Evolutionary conservation across 352 stramenopile genomes (phyloP).

Genomic region (Pythium oligandrum): DNA sequence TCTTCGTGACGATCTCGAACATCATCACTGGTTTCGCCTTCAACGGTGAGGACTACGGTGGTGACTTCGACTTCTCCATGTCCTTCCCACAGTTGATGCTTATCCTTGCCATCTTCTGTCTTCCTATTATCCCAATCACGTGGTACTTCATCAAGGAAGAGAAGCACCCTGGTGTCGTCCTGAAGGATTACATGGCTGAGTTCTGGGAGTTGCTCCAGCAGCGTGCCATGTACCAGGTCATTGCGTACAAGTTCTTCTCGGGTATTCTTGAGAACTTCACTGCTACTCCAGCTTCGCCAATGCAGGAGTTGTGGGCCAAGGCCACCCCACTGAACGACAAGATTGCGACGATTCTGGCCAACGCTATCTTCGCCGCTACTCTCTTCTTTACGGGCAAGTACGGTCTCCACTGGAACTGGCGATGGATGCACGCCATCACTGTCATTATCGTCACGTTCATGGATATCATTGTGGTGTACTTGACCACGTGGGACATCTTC

Average conservation of each 20-base stretch:
- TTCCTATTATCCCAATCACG: conserved; percentile 24
- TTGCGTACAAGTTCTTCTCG: conserved; percentile 28
- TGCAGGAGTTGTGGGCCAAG: conserved; percentile 31
- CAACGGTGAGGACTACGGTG: conserved; percentile 46
- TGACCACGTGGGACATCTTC: conserved; percentile 11
- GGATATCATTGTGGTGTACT: too few species aligned
- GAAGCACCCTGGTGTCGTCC: conserved; percentile 24
- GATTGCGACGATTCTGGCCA: conserved; percentile 4
- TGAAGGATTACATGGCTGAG: conserved; percentile 31
- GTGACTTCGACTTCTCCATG: conserved; percentile 45
- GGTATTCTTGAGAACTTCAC: conserved; percentile 37
- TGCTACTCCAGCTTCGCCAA: conserved; percentile 15
- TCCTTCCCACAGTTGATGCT: conserved; percentile 31
- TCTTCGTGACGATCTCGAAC: conserved; percentile 37
- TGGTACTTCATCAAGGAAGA: conserved; percentile 54
- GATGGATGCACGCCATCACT: conserved; percentile 5
- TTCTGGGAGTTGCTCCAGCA: conserved; percentile 24
- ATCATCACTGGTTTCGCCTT: conserved; percentile 40
- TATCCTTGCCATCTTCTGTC: conserved; percentile 27
- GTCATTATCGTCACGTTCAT: too few species aligned
- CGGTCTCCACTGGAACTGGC: conserved; percentile 6
- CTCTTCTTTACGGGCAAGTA: conserved; percentile 8
- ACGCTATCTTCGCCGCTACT: conserved; percentile 3
- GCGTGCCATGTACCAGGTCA: conserved; percentile 40
- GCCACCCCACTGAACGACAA: conserved; percentile 8